phyloP scores from a whole-genome alignment of 805 yeast genomes.

The Alloascoidea hylecoeti region DNA sequence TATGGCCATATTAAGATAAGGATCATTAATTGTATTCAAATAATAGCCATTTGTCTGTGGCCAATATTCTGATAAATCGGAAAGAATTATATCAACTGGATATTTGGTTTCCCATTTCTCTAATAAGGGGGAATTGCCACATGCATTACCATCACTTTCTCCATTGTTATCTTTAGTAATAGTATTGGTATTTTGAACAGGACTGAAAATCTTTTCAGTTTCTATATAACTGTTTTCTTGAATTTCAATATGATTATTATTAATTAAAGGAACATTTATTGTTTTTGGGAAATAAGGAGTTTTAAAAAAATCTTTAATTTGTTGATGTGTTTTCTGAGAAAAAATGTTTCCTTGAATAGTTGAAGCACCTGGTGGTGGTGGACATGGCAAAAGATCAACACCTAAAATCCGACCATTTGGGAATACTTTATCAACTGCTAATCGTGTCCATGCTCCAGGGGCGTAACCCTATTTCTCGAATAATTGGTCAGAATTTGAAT shows the following conservation, averaged over 20 bases:
- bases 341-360: conserved; percentile 80
- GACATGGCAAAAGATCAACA: conserved; percentile 65
- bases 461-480: conserved; percentile 60
- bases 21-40: conserved; percentile 58
- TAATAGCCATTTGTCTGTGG: conserved; percentile 33
- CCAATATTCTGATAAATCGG: conserved; percentile 68
- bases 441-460: conserved; percentile 93
- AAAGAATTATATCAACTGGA: conserved; percentile 54
- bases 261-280: too few species aligned
- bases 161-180: too few species aligned
- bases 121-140: too few species aligned
- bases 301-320: conserved; percentile 26
- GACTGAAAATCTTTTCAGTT: background rate
- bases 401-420: conserved; percentile 53
- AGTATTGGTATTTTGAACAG: too few species aligned
- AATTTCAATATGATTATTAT: too few species aligned
- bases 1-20: conserved; percentile 79
- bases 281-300: too few species aligned
- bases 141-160: too few species aligned
- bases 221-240: background rate
- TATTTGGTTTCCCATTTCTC: too few species aligned
- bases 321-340: conserved; percentile 44
- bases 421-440: conserved; percentile 40
- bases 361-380: conserved; percentile 72
- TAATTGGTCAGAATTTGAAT: too few species aligned